Evolutionary conservation across 805 yeast species (phyloP).

Genomic region (Kluyveromyces aestuarii): DNA sequence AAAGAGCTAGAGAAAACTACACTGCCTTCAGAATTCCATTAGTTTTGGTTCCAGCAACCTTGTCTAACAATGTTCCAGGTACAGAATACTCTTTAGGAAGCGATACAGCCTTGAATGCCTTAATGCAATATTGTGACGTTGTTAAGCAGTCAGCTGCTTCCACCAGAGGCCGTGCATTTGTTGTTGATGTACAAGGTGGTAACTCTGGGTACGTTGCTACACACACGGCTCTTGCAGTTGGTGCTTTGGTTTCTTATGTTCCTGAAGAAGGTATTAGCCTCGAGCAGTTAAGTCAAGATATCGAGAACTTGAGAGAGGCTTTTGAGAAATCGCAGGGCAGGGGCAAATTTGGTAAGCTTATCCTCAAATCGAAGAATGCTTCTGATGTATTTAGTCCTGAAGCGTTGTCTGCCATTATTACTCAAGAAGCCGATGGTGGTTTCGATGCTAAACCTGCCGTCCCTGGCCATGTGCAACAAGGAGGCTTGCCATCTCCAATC

Average conservation of each 20-base stretch:
- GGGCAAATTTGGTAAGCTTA: conserved; percentile 58
- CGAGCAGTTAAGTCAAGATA: conserved; percentile 55
- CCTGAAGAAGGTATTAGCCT: conserved; percentile 64
- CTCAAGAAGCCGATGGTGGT: conserved; percentile 51
- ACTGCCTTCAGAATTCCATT: conserved; percentile 72
- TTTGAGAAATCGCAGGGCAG: conserved; percentile 57
- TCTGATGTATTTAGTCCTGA: conserved; percentile 60
- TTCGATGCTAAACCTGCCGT: conserved; percentile 74
- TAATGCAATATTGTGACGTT: conserved; percentile 69
- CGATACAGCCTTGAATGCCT: conserved; percentile 65
- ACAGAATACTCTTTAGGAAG: conserved; percentile 70
- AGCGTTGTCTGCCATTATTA: conserved; percentile 57
- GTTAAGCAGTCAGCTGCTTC: conserved; percentile 73
- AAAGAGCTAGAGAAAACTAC: conserved; percentile 47
- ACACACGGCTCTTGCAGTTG: conserved; percentile 56
- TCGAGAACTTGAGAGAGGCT: conserved; percentile 47
- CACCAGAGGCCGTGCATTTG: conserved; percentile 68
- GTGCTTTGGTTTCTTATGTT: conserved; percentile 66
- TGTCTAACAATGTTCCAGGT: conserved; percentile 76
- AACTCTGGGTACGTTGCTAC: conserved; percentile 74
- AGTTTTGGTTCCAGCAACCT: conserved; percentile 71
- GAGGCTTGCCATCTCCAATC: conserved; percentile 66
- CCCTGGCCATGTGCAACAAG: conserved; percentile 86
- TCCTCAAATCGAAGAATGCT: conserved; percentile 62
- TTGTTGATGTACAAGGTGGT: conserved; percentile 82